These are phyloP conservation scores for Physocladia obscura DNA, from an alignment of 192 early-diverging fungal species.

Conservation along the genomic window DNA sequence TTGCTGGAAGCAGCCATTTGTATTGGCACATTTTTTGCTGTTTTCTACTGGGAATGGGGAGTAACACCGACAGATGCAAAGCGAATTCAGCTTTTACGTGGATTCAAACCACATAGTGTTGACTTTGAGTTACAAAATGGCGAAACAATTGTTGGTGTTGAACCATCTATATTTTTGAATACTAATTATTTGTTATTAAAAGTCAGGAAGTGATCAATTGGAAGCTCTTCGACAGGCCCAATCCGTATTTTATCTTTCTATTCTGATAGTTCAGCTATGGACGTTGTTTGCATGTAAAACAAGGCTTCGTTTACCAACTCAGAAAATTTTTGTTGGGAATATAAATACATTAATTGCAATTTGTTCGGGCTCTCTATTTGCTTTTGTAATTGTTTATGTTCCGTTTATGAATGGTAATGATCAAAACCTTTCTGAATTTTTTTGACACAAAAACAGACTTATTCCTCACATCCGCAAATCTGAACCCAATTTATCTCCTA, in stretches of 20 bases:
- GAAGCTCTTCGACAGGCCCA: slow-evolving; percentile 75
- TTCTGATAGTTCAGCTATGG: slow-evolving; percentile 87
- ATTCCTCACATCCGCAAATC: slow-evolving; percentile 71
- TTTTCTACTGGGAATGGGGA: slow-evolving; percentile 67
- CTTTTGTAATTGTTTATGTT: slow-evolving; percentile 49
- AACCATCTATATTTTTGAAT: neutral
- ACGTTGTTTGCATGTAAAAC: slow-evolving; percentile 94
- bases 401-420: slow-evolving; percentile 44
- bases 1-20: slow-evolving; percentile 71
- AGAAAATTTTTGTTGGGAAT: slow-evolving; percentile 71
- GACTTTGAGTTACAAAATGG: slow-evolving; percentile 36
- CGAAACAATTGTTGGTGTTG: slow-evolving; percentile 31
- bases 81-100: slow-evolving; percentile 41
- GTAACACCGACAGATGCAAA: slow-evolving; percentile 61
- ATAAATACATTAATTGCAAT: slow-evolving; percentile 33
- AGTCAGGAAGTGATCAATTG: slow-evolving; percentile 51
- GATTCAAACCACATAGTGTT: slow-evolving; percentile 49
- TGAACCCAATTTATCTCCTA: slow-evolving; percentile 75
- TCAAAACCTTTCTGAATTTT: neutral
- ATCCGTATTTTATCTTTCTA: slow-evolving; percentile 72
- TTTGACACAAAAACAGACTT: slow-evolving; percentile 38
- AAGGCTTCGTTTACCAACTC: slow-evolving; percentile 50
- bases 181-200: neutral
- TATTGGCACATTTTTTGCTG: slow-evolving; percentile 75
- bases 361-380: slow-evolving; percentile 25